Evolutionary conservation across 1,284 basidiomycete genomes (phyloP).

Genomic region (Coniophora puteana): DNA sequence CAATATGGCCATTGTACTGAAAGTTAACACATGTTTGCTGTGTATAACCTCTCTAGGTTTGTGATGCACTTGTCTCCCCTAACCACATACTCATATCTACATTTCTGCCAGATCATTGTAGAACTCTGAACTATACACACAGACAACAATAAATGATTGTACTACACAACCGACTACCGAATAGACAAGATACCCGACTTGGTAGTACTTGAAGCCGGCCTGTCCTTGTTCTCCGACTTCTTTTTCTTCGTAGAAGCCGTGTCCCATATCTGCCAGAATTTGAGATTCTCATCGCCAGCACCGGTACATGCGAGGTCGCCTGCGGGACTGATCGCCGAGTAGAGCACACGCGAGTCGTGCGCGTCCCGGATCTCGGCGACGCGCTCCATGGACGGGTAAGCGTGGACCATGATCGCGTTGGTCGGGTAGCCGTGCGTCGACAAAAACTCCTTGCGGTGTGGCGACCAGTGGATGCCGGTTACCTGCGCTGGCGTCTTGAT

Average conservation of each 20-base stretch:
- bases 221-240: conserved; percentile 36
- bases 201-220: conserved; percentile 15
- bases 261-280: conserved; percentile 88
- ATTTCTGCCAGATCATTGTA: no score
- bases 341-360: conserved; percentile 87
- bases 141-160: no score
- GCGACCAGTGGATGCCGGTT: conserved; percentile 88
- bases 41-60: no score
- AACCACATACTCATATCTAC: no score
- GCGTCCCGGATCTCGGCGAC: conserved; percentile 89
- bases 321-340: conserved; percentile 80
- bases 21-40: no score
- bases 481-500: conserved; percentile 87
- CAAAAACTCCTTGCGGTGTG: conserved; percentile 87
- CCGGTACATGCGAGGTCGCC: conserved; percentile 90
- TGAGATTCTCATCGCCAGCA: conserved; percentile 91
- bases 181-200: conserved; percentile 28
- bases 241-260: conserved; percentile 42
- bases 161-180: conserved; percentile 18
- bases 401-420: conserved; percentile 65
- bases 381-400: conserved; percentile 67
- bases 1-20: no score
- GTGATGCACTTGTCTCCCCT: no score
- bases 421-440: conserved; percentile 93
- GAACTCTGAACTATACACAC: no score